Conservation (phyloP, 352 stramenopile species). For the Phytophthora palmivora region DNA sequence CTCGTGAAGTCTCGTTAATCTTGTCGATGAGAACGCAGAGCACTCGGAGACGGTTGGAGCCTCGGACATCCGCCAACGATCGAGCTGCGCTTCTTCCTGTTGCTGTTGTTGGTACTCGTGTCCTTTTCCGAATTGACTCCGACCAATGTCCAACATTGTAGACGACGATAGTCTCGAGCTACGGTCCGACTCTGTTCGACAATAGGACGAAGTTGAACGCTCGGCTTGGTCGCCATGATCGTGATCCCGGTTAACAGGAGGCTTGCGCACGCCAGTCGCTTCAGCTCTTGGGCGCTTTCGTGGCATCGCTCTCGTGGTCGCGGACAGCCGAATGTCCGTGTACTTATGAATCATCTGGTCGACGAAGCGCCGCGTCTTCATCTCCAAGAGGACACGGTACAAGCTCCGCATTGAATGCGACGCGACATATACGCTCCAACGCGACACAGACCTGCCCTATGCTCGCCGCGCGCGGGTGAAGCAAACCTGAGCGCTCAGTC, state of each 20-base stretch:
- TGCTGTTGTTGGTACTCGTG: conserved; percentile 16
- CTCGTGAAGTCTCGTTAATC: conserved; percentile 16
- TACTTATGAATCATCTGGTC: conserved; percentile 48
- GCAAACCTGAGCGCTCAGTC: conserved; percentile 4
- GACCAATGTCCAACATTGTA: conserved; percentile 21
- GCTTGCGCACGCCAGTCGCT: conserved; percentile 21
- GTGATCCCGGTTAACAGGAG: conserved; percentile 19
- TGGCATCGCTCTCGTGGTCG: conserved; percentile 16
- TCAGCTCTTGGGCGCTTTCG: conserved; percentile 28
- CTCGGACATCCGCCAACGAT: conserved; percentile 30
- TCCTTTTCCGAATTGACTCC: conserved; percentile 22
- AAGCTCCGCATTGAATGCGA: conserved; percentile 38
- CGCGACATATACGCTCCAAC: conserved; percentile 35
- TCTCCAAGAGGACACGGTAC: conserved; percentile 39
- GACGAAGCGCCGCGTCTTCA: conserved; percentile 37
- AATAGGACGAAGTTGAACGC: conserved; percentile 31
- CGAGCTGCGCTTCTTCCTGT: conserved; percentile 18
- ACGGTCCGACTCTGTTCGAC: conserved; percentile 33
- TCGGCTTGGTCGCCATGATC: conserved; percentile 24
- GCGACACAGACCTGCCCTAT: neutral
- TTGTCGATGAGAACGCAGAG: conserved; percentile 27
- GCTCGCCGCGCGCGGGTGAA: conserved; percentile 1
- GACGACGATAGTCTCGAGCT: conserved; percentile 24
- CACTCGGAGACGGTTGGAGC: conserved; percentile 24
- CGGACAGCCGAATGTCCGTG: conserved; percentile 37